Conservation (phyloP, 202 grass and related monocot genomes). For the Tripidium arundinaceum region DNA sequence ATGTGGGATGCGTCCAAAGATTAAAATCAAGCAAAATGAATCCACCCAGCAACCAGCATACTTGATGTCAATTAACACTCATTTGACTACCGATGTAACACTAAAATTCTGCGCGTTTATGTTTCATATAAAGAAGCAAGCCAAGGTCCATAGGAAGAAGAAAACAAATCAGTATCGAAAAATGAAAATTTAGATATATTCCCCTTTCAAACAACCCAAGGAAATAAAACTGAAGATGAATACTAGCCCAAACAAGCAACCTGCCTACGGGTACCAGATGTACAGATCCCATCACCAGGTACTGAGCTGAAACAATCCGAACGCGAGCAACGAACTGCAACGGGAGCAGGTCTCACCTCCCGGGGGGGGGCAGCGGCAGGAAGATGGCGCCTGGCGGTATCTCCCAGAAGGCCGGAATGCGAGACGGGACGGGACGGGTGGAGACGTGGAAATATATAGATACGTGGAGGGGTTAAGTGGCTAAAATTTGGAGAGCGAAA, state of each 20-base stretch:
- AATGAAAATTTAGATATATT: not conserved
- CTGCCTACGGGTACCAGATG: not conserved
- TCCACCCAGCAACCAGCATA: too few relatives aligned
- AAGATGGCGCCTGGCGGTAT: not conserved
- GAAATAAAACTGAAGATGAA: not conserved
- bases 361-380: not conserved
- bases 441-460: conserved; percentile 20
- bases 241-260: not conserved
- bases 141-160: not conserved
- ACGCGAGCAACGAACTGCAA: not conserved
- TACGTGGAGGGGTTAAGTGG: conserved; percentile 29
- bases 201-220: not conserved
- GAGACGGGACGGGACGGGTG: not conserved
- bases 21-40: not conserved
- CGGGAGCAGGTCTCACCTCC: not conserved
- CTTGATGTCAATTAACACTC: not conserved
- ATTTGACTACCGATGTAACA: not conserved
- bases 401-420: not conserved
- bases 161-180: not conserved
- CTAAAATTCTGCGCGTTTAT: not conserved
- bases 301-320: not conserved
- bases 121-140: not conserved
- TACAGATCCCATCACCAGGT: not conserved
- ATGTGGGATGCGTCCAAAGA: not conserved
- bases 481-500: conserved; percentile 21